phyloP scores from a whole-genome alignment of 257 asterid species.

The Solanum bulbocastanum region DNA sequence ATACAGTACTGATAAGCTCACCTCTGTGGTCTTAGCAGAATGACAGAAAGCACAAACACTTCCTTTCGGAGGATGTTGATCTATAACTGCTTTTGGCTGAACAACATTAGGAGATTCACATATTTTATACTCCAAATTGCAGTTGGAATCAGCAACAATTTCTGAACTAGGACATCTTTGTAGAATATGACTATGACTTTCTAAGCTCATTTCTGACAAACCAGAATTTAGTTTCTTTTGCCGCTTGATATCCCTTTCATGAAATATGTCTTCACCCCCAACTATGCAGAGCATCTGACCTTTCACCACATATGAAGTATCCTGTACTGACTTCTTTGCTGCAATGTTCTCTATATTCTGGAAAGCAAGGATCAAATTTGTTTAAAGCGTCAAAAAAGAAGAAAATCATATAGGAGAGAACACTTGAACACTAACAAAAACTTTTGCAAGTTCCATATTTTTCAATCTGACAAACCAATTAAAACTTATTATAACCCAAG shows the following conservation, averaged over 20 bases:
- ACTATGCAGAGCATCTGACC: conserved; percentile 5
- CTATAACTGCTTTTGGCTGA: conserved; percentile 15
- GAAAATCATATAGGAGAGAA: neutral
- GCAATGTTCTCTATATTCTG: neutral
- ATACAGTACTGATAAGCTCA: conserved; percentile 18
- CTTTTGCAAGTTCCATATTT: neutral
- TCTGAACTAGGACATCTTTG: conserved; percentile 6
- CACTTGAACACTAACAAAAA: neutral
- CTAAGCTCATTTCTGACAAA: conserved; percentile 13
- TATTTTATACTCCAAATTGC: conserved; percentile 18
- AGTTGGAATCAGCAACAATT: conserved; percentile 16
- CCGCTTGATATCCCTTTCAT: conserved; percentile 49
- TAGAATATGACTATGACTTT: conserved; percentile 9
- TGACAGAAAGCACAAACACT: conserved; percentile 71
- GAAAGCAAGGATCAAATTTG: neutral
- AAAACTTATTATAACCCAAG: neutral
- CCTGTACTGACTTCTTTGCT: conserved; percentile 16
- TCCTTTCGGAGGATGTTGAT: conserved; percentile 12
- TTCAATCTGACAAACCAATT: neutral
- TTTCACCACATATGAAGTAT: conserved; percentile 7
- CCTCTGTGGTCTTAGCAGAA: conserved; percentile 56
- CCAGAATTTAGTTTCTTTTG: conserved; percentile 52
- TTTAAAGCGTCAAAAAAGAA: neutral
- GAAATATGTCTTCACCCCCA: conserved; percentile 6
- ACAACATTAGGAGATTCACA: conserved; percentile 16